phyloP scores from a whole-genome alignment of 371 early-diverging fungal genomes.

The Mortierella sp. region DNA sequence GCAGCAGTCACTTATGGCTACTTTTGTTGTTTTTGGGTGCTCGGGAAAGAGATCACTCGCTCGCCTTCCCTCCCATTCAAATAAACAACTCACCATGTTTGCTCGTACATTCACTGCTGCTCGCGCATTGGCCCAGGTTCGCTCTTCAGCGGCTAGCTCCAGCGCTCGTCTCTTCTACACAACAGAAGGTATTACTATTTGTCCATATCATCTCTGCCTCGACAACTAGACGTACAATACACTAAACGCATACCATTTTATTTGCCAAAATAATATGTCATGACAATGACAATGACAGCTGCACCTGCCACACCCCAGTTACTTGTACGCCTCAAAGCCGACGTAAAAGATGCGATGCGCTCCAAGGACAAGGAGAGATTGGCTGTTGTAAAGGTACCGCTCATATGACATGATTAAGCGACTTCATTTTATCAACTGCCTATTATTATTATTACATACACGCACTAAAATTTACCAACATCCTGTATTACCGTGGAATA shows the following conservation, averaged over 20 bases:
- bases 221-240: neutral
- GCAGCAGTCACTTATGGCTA: neutral
- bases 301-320: conserved; percentile 48
- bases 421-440: neutral
- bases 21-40: conserved; percentile 5
- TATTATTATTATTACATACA: too few relatives aligned
- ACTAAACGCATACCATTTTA: neutral
- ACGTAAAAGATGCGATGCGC: conserved; percentile 83
- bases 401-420: neutral
- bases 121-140: conserved; percentile 18
- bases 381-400: conserved; percentile 71
- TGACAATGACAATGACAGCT: conserved; percentile 9
- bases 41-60: neutral
- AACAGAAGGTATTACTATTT: conserved; percentile 32
- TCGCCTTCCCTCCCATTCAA: neutral
- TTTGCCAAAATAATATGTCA: neutral
- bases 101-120: conserved; percentile 21
- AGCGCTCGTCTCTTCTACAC: conserved; percentile 31
- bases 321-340: conserved; percentile 66
- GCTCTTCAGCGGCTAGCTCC: conserved; percentile 8
- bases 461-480: neutral
- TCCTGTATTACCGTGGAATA: neutral
- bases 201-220: neutral
- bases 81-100: conserved; percentile 15
- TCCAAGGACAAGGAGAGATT: conserved; percentile 75